These are phyloP conservation scores for Podaxis sp. DNA, from an alignment of 768 basidiomycete genomes.

Conservation along the genomic window DNA sequence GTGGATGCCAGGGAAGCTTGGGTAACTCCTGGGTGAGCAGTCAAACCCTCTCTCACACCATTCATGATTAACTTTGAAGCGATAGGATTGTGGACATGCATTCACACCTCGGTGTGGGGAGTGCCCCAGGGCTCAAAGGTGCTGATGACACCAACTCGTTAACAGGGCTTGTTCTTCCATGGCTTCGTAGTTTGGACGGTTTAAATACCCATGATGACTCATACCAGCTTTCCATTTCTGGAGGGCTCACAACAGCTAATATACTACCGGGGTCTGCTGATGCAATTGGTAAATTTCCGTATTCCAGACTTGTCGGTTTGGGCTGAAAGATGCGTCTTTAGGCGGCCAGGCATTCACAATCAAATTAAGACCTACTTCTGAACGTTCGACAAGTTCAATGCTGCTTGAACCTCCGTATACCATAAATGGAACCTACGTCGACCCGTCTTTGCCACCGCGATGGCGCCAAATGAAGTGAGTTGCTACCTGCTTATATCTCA, in stretches of 20 bases:
- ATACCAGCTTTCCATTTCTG: slow-evolving; percentile 58
- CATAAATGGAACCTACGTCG: slow-evolving; percentile 38
- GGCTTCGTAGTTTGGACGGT: slow-evolving; percentile 68
- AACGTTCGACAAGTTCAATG: slow-evolving; percentile 70
- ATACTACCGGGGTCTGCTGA: slow-evolving; percentile 71
- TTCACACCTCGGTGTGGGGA: slow-evolving; percentile 45
- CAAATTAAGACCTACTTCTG: slow-evolving; percentile 69
- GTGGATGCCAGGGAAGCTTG: slow-evolving; percentile 61
- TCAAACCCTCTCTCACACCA: background rate
- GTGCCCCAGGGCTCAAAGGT: slow-evolving; percentile 25
- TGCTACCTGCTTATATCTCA: background rate
- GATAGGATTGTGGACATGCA: slow-evolving; percentile 41
- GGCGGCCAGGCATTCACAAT: slow-evolving; percentile 84
- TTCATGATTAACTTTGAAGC: background rate
- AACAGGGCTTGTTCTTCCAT: slow-evolving; percentile 40
- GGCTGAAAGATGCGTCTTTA: slow-evolving; percentile 13
- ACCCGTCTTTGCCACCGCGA: slow-evolving; percentile 36
- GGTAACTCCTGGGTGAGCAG: slow-evolving; percentile 61
- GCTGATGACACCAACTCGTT: slow-evolving; percentile 51
- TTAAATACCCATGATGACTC: slow-evolving; percentile 76
- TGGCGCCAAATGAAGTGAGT: slow-evolving; percentile 76
- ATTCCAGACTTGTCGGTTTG: background rate
- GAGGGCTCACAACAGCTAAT: slow-evolving; percentile 76
- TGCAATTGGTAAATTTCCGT: slow-evolving; percentile 41
- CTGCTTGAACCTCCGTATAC: slow-evolving; percentile 68